phyloP scores from a whole-genome alignment of 2,329 filamentous ascomycete genomes.

The Ophiostoma novo-ulmi region DNA sequence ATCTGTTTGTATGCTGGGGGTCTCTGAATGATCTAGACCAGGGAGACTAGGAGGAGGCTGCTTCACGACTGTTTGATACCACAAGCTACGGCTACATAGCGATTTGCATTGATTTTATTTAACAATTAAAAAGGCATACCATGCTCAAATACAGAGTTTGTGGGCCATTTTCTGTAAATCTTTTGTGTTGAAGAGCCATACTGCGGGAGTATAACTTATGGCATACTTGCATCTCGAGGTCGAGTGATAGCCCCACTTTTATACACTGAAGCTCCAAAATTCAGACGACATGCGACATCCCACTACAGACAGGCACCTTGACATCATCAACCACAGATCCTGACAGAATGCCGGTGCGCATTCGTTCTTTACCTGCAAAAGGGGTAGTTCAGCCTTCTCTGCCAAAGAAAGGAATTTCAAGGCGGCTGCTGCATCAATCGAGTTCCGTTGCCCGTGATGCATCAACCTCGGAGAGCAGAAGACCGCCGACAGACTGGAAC shows the following conservation, averaged over 20 bases:
- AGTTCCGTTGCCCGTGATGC: not conserved
- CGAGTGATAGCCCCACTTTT: not conserved
- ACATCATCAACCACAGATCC: not conserved
- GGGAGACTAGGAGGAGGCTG: slow-evolving; percentile 3
- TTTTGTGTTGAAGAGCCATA: not conserved
- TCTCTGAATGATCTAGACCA: not conserved
- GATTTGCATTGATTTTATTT: not conserved
- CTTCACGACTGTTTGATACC: slow-evolving; percentile 11
- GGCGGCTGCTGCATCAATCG: not conserved
- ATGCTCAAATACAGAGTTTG: not conserved
- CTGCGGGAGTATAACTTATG: not conserved
- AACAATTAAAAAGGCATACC: not conserved
- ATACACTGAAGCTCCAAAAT: slow-evolving; percentile 5
- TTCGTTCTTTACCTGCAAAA: not conserved
- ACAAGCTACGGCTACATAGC: not conserved
- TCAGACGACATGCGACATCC: not conserved
- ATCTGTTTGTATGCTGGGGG: not conserved
- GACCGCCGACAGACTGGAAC: slow-evolving; percentile 25
- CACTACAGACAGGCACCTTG: not conserved
- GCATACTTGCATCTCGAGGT: not conserved
- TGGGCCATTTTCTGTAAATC: not conserved
- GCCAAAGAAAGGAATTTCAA: not conserved
- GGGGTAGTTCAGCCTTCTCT: not conserved
- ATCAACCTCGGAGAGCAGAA: not conserved
- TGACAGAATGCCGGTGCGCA: not conserved